Evolutionary conservation across 257 asterid species (phyloP).

Genomic region (Gentiana straminea): DNA sequence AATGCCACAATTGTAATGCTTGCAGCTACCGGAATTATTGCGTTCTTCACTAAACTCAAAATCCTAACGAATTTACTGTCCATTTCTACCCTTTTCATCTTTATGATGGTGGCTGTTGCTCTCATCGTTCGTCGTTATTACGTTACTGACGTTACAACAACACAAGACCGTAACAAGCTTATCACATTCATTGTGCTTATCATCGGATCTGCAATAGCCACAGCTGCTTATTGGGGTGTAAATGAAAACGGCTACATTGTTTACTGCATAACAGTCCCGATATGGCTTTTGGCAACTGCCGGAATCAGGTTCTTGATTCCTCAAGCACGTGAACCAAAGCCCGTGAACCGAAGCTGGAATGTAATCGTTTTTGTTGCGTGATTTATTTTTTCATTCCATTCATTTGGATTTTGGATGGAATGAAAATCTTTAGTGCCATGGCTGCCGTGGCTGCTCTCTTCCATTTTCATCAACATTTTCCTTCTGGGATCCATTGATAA

Average conservation of each 20-base stretch:
- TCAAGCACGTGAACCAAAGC: constrained; percentile 36
- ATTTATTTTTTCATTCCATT: too few relatives aligned
- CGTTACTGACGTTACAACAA: constrained; percentile 34
- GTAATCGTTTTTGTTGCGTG: too few relatives aligned
- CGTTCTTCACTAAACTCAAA: constrained; percentile 44
- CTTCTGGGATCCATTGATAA: constrained; percentile 49
- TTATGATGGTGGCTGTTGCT: constrained; percentile 49
- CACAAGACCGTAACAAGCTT: constrained; percentile 32
- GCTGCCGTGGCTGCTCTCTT: constrained; percentile 40
- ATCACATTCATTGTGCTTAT: constrained; percentile 21
- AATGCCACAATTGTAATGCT: constrained; percentile 48
- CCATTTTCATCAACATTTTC: constrained; percentile 46
- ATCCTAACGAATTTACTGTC: constrained; percentile 42
- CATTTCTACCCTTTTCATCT: constrained; percentile 48
- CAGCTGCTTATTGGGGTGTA: constrained; percentile 43
- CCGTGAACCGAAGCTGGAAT: too few relatives aligned
- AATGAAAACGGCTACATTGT: constrained; percentile 29
- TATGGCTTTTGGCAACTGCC: constrained; percentile 32
- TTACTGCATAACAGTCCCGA: constrained; percentile 40
- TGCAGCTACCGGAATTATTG: constrained; percentile 39
- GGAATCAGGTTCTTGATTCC: constrained; percentile 33
- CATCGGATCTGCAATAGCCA: constrained; percentile 33
- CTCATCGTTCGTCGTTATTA: constrained; percentile 45
- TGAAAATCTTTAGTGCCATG: constrained; percentile 58
- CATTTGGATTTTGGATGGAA: too few relatives aligned